phyloP scores from a whole-genome alignment of 2,329 filamentous ascomycete genomes.

The Cladosporium velox region DNA sequence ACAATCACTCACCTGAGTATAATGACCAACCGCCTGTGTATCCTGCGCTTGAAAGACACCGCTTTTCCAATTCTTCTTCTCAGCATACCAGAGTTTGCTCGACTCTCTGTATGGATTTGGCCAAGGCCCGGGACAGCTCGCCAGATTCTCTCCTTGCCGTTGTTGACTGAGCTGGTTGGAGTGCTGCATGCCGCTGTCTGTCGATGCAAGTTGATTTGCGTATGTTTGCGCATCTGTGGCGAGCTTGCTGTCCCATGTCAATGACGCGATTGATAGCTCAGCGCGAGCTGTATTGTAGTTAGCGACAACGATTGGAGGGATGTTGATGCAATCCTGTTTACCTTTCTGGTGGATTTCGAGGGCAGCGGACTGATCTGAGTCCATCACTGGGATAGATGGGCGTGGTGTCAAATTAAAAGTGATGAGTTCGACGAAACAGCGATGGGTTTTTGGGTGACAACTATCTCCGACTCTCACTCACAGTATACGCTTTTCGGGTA shows the following conservation, averaged over 20 bases:
- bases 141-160: slow-evolving; percentile 16
- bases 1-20: slow-evolving; percentile 18
- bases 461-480: neutral
- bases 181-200: slow-evolving; percentile 8
- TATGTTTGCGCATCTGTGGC: neutral
- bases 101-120: neutral
- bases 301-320: neutral
- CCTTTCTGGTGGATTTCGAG: neutral
- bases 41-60: neutral
- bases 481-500: neutral
- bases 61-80: slow-evolving; percentile 15
- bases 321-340: neutral
- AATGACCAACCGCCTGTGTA: neutral
- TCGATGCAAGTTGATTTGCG: slow-evolving; percentile 6
- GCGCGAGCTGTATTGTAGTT: slow-evolving; percentile 2
- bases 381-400: neutral
- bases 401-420: neutral
- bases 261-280: neutral
- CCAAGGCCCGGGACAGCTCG: neutral
- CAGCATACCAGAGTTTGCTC: slow-evolving; percentile 3
- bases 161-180: neutral
- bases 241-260: slow-evolving; percentile 6
- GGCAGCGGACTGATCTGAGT: slow-evolving; percentile 1
- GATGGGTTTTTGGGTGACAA: neutral
- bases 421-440: neutral